Conservation (phyloP, 2,329 filamentous ascomycete species). For the Shiraia sp. region DNA sequence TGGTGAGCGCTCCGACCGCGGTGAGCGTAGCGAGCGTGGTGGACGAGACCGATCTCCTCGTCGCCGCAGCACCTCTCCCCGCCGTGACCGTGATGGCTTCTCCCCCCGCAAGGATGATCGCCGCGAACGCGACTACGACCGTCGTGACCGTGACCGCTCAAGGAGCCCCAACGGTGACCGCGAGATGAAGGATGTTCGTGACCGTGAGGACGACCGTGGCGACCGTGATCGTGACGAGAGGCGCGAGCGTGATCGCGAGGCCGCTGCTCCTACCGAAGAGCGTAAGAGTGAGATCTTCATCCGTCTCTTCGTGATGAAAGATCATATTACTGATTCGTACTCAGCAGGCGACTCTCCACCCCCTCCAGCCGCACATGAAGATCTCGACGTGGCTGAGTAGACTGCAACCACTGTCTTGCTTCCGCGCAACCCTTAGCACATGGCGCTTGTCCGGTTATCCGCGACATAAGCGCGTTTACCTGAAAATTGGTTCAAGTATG, state of each 20-base stretch:
- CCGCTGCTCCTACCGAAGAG: conserved; percentile 81
- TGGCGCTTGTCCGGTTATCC: conserved; percentile 17
- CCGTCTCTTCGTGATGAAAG: too few species aligned
- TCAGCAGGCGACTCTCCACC: conserved; percentile 72
- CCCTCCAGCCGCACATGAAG: conserved; percentile 75
- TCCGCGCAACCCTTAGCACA: conserved; percentile 12
- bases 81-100: conserved; percentile 65
- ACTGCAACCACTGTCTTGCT: conserved; percentile 15
- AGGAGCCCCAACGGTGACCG: conserved; percentile 63
- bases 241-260: conserved; percentile 59
- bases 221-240: conserved; percentile 46
- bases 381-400: conserved; percentile 90
- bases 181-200: conserved; percentile 54
- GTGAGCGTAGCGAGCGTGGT: conserved; percentile 58
- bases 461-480: conserved; percentile 19
- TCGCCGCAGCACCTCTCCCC: conserved; percentile 54
- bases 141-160: conserved; percentile 75
- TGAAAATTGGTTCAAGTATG: conserved; percentile 27
- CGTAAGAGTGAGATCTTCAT: conserved; percentile 76
- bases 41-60: conserved; percentile 60
- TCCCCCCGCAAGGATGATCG: conserved; percentile 78
- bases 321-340: too few species aligned
- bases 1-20: conserved; percentile 63
- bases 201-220: conserved; percentile 65
- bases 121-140: conserved; percentile 67